phyloP scores from a whole-genome alignment of 345 rosid species.

The Jatropha curcas region DNA sequence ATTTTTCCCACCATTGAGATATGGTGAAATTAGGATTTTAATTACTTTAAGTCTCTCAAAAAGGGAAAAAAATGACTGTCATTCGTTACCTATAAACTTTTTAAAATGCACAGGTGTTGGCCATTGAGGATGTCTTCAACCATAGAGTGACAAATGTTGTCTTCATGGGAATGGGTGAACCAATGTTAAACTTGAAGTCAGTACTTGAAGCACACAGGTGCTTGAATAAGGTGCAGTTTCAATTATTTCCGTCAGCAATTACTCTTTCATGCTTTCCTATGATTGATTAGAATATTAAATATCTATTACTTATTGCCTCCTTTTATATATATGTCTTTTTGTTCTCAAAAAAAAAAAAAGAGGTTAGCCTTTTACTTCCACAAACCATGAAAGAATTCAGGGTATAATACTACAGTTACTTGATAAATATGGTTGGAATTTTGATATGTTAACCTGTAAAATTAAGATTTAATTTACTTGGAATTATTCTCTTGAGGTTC shows the following conservation, averaged over 20 bases:
- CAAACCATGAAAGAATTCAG: too few relatives aligned
- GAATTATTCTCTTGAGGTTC: neutral
- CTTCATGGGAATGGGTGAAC: constrained; percentile 99
- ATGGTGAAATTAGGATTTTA: neutral
- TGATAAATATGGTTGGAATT: neutral
- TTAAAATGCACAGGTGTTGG: constrained; percentile 62
- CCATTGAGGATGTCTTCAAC: constrained; percentile 84
- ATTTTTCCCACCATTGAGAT: neutral
- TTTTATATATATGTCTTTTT: too few relatives aligned
- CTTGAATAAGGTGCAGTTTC: constrained; percentile 70
- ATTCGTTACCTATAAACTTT: neutral
- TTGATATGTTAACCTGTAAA: neutral
- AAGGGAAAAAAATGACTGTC: neutral
- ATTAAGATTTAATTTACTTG: neutral
- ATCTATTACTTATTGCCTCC: neutral
- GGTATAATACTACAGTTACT: constrained; percentile 9
- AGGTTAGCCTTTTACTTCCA: neutral
- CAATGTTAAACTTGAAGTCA: constrained; percentile 88
- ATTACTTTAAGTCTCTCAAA: neutral
- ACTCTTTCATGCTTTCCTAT: neutral
- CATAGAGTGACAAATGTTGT: constrained; percentile 94
- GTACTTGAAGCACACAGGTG: constrained; percentile 93
- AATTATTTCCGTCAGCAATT: neutral
- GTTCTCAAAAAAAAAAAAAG: too few relatives aligned
- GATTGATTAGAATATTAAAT: constrained; percentile 10